Evolutionary conservation across 1,284 basidiomycete genomes (phyloP).

Genomic region (Marasmius oreades): DNA sequence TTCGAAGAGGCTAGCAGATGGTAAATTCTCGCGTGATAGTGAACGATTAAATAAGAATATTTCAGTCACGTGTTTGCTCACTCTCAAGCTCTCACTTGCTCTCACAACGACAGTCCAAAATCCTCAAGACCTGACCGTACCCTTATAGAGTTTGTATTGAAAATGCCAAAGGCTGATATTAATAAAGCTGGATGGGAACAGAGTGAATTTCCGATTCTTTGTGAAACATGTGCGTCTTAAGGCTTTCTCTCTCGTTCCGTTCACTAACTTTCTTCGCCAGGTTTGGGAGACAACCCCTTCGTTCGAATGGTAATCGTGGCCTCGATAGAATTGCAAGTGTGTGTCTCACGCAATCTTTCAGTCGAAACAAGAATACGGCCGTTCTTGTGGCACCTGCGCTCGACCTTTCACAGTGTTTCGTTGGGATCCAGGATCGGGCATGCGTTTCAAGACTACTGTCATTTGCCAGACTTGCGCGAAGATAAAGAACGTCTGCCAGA

Average conservation of each 20-base stretch:
- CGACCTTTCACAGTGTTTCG: constrained; percentile 96
- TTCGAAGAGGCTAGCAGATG: too few relatives aligned
- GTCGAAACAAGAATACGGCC: constrained; percentile 96
- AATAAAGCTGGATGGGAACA: constrained; percentile 92
- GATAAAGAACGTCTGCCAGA: constrained; percentile 99
- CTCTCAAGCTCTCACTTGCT: background rate
- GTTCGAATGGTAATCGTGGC: constrained; percentile 72
- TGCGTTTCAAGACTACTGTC: constrained; percentile 96
- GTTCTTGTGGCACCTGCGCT: constrained; percentile 94
- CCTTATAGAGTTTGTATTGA: constrained; percentile 10
- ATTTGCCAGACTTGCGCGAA: constrained; percentile 99
- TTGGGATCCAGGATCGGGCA: constrained; percentile 95
- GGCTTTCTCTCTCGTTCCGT: background rate
- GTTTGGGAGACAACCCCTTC: constrained; percentile 85
- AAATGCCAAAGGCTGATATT: constrained; percentile 75
- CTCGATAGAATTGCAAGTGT: background rate
- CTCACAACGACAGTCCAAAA: background rate
- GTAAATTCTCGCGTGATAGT: too few relatives aligned
- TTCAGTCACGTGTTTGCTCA: too few relatives aligned
- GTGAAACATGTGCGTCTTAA: constrained; percentile 78
- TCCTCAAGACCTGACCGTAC: background rate
- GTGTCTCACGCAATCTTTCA: constrained; percentile 23
- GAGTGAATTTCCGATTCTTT: constrained; percentile 86
- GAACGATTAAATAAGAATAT: too few relatives aligned
- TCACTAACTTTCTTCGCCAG: constrained; percentile 34